phyloP scores from a whole-genome alignment of 202 grass and related monocot genomes.

The Setaria italica region DNA sequence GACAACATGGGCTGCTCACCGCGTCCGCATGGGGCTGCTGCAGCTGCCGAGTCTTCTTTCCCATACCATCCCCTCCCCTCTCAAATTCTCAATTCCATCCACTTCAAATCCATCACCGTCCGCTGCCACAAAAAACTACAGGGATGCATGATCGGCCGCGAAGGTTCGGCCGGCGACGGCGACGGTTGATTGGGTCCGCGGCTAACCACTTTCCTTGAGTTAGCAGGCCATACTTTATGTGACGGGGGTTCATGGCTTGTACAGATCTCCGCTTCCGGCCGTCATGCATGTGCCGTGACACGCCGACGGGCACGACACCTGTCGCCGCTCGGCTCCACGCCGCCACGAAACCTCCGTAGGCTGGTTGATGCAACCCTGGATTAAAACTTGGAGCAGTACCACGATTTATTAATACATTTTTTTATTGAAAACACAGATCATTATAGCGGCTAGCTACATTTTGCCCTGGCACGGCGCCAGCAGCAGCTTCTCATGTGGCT shows the following conservation, averaged over 20 bases:
- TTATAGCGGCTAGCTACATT: too few relatives aligned
- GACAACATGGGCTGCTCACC: neutral
- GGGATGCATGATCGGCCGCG: too few relatives aligned
- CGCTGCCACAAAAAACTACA: too few relatives aligned
- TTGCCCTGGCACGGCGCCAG: too few relatives aligned
- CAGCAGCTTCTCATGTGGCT: too few relatives aligned
- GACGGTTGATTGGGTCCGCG: conserved; percentile 8
- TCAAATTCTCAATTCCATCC: neutral
- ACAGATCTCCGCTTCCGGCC: neutral
- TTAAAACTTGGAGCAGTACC: too few relatives aligned
- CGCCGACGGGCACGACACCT: conserved; percentile 16
- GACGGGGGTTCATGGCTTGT: neutral
- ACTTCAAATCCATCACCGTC: neutral
- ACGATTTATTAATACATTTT: too few relatives aligned
- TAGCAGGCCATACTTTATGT: neutral
- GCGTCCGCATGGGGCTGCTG: neutral
- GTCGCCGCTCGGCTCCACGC: neutral
- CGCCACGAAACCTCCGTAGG: neutral
- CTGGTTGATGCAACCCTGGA: too few relatives aligned
- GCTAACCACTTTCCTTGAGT: conserved; percentile 16
- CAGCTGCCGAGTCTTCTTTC: neutral
- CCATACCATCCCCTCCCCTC: neutral
- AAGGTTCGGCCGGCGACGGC: neutral
- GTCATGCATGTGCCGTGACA: conserved; percentile 42
- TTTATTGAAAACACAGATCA: too few relatives aligned